Percentiles rank a stretch among this genome's conserved stretches.
These are phyloP conservation scores for Agrostemma githago DNA, from an alignment of 148 eudicot genomes.

Conservation along the genomic window DNA sequence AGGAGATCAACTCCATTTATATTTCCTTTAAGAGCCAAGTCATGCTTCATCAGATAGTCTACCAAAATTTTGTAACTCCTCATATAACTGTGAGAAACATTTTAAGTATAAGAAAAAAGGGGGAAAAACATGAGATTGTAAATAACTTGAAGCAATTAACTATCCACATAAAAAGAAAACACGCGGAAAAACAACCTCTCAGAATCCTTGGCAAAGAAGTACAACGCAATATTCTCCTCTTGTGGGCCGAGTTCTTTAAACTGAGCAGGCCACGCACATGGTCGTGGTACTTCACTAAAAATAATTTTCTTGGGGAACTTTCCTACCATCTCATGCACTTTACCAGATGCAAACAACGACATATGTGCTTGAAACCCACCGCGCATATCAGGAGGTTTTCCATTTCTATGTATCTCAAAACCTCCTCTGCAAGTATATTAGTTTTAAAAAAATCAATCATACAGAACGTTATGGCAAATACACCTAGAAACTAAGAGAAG, in stretches of 20 bases:
- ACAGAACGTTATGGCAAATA: conserved; percentile 5
- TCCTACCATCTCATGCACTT: conserved; percentile 64
- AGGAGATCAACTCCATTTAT: conserved; percentile 73
- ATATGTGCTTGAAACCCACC: conserved; percentile 91
- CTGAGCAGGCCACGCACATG: conserved; percentile 76
- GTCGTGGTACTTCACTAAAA: conserved; percentile 68
- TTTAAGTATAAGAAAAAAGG: not conserved
- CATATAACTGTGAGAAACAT: conserved; percentile 50
- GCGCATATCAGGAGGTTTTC: conserved; percentile 38
- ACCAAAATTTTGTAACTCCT: conserved; percentile 70
- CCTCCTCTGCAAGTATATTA: conserved; percentile 58
- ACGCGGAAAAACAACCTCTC: conserved; percentile 48
- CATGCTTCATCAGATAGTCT: conserved; percentile 74
- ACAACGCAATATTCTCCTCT: conserved; percentile 76
- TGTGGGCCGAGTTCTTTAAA: conserved; percentile 64
- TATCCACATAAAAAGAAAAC: conserved; percentile 3
- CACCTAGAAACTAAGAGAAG: not conserved
- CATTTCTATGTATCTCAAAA: conserved; percentile 70
- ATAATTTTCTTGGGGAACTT: conserved; percentile 54
- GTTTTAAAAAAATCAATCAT: not conserved
- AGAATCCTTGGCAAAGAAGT: conserved; percentile 85
- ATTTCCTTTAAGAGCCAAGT: conserved; percentile 74
- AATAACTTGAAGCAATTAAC: not conserved
- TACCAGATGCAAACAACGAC: conserved; percentile 68
- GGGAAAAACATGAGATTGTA: not conserved